phyloP scores from a whole-genome alignment of 2,329 filamentous ascomycete genomes.

The Laburnicola sp. region DNA sequence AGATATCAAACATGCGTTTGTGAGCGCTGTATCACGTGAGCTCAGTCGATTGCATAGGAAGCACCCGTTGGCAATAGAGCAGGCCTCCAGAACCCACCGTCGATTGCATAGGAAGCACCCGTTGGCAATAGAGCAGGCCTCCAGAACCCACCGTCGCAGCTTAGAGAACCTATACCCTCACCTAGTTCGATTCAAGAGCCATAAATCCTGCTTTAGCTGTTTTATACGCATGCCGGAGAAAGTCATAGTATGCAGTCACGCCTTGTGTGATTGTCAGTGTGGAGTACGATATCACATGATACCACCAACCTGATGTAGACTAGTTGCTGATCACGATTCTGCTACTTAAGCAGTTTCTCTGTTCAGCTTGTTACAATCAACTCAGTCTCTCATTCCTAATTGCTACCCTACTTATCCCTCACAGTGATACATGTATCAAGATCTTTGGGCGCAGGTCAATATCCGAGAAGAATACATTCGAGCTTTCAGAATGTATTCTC shows the following conservation, averaged over 20 bases:
- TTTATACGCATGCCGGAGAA: slow-evolving; percentile 22
- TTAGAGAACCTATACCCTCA: slow-evolving; percentile 10
- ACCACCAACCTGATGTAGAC: too few species aligned
- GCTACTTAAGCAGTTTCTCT: too few species aligned
- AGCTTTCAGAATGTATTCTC: slow-evolving; percentile 12
- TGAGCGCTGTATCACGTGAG: neutral
- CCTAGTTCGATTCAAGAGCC: slow-evolving; percentile 14
- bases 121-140: neutral
- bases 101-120: neutral
- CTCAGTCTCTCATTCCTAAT: too few species aligned
- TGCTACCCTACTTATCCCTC: too few species aligned
- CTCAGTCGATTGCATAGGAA: neutral
- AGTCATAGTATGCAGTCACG: slow-evolving; percentile 15
- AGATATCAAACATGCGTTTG: slow-evolving; percentile 11
- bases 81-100: neutral
- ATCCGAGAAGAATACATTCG: slow-evolving; percentile 14
- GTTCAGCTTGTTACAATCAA: too few species aligned
- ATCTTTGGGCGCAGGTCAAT: slow-evolving; percentile 8
- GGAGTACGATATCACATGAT: too few species aligned
- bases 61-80: neutral
- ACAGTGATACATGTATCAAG: slow-evolving; percentile 14
- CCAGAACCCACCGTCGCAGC: slow-evolving; percentile 1
- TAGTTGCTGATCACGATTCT: too few species aligned
- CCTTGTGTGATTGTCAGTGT: slow-evolving; percentile 17
- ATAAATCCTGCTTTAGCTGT: slow-evolving; percentile 17